A percentile compares a stretch with the other conserved stretches of the same genome.
Conservation (phyloP, 345 rosid species). For the Dimocarpus longan region DNA sequence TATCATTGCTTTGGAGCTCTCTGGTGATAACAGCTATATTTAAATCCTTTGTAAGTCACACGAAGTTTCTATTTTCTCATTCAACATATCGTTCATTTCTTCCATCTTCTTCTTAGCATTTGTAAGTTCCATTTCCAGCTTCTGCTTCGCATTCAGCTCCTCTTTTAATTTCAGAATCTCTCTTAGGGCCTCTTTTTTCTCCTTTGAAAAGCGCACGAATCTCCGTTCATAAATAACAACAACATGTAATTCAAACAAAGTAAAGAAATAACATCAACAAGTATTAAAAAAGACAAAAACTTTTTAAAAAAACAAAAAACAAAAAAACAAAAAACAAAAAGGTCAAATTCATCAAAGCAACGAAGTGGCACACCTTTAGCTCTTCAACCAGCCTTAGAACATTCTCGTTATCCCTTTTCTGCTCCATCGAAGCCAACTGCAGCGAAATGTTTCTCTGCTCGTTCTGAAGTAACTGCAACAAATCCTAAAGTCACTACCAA, state of each 20-base stretch:
- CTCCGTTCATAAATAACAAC: background rate
- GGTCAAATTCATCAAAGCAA: too few relatives aligned
- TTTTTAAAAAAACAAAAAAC: too few relatives aligned
- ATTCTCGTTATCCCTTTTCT: too few relatives aligned
- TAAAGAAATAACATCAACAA: background rate
- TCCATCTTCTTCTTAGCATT: slow-evolving; percentile 68
- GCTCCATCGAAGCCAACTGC: too few relatives aligned
- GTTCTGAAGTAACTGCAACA: too few relatives aligned
- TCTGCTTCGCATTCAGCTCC: slow-evolving; percentile 70
- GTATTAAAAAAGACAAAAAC: background rate
- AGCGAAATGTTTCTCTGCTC: too few relatives aligned
- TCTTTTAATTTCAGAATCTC: slow-evolving; percentile 68
- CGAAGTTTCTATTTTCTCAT: slow-evolving; percentile 54
- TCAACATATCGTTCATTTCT: slow-evolving; percentile 63
- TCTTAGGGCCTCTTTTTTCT: slow-evolving; percentile 64
- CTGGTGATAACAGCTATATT: slow-evolving; percentile 39
- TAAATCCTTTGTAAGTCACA: too few relatives aligned
- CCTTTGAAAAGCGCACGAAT: slow-evolving; percentile 50
- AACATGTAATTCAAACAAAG: too few relatives aligned
- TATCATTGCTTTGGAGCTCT: slow-evolving; percentile 65
- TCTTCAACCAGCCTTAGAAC: too few relatives aligned
- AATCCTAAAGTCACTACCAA: too few relatives aligned
- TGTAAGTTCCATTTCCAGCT: slow-evolving; percentile 83
- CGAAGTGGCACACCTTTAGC: too few relatives aligned
- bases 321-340: too few relatives aligned